Conservation (phyloP, 768 basidiomycete species). For the Tephrocybe sp. region DNA sequence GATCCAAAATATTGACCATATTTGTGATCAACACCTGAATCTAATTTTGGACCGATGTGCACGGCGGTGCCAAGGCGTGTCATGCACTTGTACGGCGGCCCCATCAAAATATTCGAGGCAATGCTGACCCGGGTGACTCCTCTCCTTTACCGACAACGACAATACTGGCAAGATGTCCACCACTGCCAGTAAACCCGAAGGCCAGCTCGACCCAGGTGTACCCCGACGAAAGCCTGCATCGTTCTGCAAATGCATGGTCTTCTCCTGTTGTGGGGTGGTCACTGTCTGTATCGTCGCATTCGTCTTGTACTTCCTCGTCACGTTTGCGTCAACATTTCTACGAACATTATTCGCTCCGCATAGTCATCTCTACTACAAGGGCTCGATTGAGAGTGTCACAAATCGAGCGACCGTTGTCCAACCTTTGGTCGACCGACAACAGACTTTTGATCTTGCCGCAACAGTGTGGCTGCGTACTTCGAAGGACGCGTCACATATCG, state of each 20-base stretch:
- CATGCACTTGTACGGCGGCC: too few species aligned
- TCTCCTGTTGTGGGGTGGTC: background rate
- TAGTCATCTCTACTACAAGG: background rate
- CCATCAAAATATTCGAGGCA: too few species aligned
- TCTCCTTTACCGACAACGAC: too few species aligned
- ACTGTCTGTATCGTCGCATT: background rate
- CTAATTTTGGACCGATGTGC: too few species aligned
- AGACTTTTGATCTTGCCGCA: conserved; percentile 27
- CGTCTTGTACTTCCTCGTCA: background rate
- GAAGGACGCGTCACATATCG: background rate
- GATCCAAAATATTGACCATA: background rate
- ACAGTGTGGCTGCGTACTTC: conserved; percentile 26
- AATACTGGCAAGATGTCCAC: too few species aligned
- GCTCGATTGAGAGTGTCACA: background rate
- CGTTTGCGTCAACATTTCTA: background rate
- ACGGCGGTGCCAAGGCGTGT: too few species aligned
- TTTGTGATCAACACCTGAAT: too few species aligned
- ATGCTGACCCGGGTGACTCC: too few species aligned
- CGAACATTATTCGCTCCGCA: background rate
- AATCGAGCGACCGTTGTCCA: conserved; percentile 16
- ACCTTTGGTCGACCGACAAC: conserved; percentile 21
- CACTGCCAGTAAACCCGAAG: conserved; percentile 1
- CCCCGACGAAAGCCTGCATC: conserved; percentile 9
- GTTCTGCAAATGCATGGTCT: conserved; percentile 15
- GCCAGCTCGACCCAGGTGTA: conserved; percentile 12